These are phyloP conservation scores for Ustilago tritici DNA, from an alignment of 1,284 basidiomycete genomes.

Conservation along the genomic window DNA sequence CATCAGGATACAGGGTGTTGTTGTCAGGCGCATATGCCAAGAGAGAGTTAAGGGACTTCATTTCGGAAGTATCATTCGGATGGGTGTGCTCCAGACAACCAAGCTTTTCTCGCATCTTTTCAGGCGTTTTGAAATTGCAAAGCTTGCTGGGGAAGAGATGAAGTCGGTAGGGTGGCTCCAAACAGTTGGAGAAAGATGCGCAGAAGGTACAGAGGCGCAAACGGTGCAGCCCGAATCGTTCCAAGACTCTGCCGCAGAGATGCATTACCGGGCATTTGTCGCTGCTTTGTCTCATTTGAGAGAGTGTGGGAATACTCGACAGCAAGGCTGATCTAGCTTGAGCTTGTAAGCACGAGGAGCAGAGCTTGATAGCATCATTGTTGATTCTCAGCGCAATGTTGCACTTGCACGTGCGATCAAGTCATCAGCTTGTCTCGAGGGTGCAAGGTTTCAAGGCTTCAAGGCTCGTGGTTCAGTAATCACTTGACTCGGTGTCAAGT, in stretches of 20 bases:
- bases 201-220: conserved; percentile 7
- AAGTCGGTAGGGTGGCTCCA: conserved; percentile 16
- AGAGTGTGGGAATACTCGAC: background rate
- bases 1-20: background rate
- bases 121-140: conserved; percentile 12
- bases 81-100: conserved; percentile 15
- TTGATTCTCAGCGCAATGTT: background rate
- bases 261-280: background rate
- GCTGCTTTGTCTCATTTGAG: background rate
- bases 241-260: background rate
- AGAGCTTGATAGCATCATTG: background rate
- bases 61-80: conserved; percentile 31
- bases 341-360: background rate
- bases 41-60: conserved; percentile 13
- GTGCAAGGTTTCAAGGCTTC: background rate
- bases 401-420: too few species aligned
- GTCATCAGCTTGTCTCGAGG: too few species aligned
- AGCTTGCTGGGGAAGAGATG: background rate
- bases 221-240: conserved; percentile 7
- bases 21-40: conserved; percentile 1
- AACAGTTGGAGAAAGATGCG: conserved; percentile 12
- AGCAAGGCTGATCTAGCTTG: background rate
- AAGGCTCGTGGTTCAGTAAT: background rate
- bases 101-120: background rate
- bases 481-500: background rate